Base-by-base conservation (phyloP, 2,329 filamentous ascomycete species). In the Elsinoe perseae region DNA sequence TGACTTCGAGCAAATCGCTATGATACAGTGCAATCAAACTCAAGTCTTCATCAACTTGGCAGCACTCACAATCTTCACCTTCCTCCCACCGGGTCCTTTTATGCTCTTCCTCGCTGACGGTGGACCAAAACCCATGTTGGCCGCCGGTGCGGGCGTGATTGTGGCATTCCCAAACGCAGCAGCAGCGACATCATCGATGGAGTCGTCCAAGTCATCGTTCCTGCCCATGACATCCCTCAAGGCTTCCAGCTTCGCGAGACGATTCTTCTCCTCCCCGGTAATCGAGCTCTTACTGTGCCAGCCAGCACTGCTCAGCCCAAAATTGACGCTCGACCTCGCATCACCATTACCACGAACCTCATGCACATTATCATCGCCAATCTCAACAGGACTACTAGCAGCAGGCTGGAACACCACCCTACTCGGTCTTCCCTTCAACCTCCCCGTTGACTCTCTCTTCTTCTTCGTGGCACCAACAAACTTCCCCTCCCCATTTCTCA, bases 201-300 rank as follows among this genome's bases (percentile, higher is more conserved):
- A 36, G 20, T 42, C 53, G 5, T 44, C 40, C 12, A 56, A 16
- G 7, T 28, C 53, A 3, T 36, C 53, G 38, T 56, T 42, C 30
- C 60, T 61, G 8, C 59, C 61, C 34, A 57, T 60, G 21, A 69
- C 59, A 64, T 65, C 63, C 42, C 64, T 61, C 27, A 70, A 60
- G 7, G 64, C 66, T 38, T 68, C 64, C 23, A 71, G 59, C 59
- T 70, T 70, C 8, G 69, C 69, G 3, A 64, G 58, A 6, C 68
- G 57, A 54, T 71, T 70, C 38, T 66, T 64, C 46, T 69, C 66
- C 14, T 64, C 65, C 34, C 63, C 61, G 3, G 55, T 58, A 42
- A 56, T 56, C 14, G 52, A 44, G 21, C 34, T 34, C 30, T 38
- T 23, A 20, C 28, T 34, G 20, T 20, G 36, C 30, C 48, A 7